Evolutionary conservation across 176 grass and related monocot genomes (phyloP).

Genomic region (Carex littledalei): DNA sequence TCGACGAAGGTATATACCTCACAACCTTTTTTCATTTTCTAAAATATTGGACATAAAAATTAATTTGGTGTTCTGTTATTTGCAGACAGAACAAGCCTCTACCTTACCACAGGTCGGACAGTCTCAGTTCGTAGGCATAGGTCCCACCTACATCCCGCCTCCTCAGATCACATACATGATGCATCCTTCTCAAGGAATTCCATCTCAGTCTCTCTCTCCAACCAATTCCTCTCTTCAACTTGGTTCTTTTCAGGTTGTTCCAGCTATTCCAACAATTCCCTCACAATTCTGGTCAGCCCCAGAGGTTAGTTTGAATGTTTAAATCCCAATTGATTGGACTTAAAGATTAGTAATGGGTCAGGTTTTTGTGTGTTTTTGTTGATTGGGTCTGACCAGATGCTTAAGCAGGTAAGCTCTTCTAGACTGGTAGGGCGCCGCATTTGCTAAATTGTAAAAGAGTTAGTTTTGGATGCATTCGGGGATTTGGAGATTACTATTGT

Average conservation of each 20-base stretch:
- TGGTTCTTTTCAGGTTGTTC: slow-evolving; percentile 19
- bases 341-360: neutral
- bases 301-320: slow-evolving; percentile 17
- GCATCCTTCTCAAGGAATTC: slow-evolving; percentile 23
- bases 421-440: neutral
- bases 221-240: slow-evolving; percentile 20
- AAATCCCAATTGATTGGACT: neutral
- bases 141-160: slow-evolving; percentile 16
- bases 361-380: neutral
- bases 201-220: slow-evolving; percentile 16
- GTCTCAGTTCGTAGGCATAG: neutral
- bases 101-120: slow-evolving; percentile 11
- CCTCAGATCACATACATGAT: slow-evolving; percentile 24
- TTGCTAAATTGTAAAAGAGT: neutral
- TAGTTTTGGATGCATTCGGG: neutral
- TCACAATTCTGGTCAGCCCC: slow-evolving; percentile 10
- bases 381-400: neutral
- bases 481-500: neutral
- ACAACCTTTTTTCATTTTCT: neutral
- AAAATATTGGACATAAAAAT: slow-evolving; percentile 1
- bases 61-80: neutral
- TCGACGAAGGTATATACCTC: slow-evolving; percentile 46
- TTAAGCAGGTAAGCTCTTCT: neutral
- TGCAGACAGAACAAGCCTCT: slow-evolving; percentile 12
- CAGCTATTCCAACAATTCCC: slow-evolving; percentile 13